Evolutionary conservation across 2,329 filamentous ascomycete species (phyloP), one percentile per base, ranked within the genome.

Genomic region (Onygenales sp.): DNA sequence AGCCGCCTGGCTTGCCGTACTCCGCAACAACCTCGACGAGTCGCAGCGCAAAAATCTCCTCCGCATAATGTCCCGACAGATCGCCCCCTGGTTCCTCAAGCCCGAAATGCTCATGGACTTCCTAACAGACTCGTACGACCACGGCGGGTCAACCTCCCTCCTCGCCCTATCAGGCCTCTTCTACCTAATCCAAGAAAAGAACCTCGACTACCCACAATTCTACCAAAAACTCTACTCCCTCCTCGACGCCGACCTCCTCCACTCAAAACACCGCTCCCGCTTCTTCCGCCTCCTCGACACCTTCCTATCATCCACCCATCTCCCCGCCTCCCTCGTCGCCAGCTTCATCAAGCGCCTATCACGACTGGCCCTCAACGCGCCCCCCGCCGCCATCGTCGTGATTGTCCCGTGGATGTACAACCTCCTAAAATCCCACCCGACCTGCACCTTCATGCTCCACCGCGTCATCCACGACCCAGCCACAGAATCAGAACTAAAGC

Each of bases 391-490:
- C 33, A 86, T 97, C 51, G 91, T 97, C 13, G 85, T 84, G 52
- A 84, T 95, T 45, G 78, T 97, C 8, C 94, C 93, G 0, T 96
- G 89, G 84, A 84, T 92, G 50, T 98, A 98, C 76, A 98, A 98
- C 71, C 79, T 95, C 61, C 79, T 98, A 67, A 93, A 89, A 70
- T 81, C 81, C 59, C 93, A 98, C 67, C 92, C 92, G 1, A 83
- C 85, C 1, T 95, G 89, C 65, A 94, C 92, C 0, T 97, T 95
- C 64, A 95, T 98, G 90, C 82, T 98, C 60, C 94, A 98, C 69
- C 84, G 93, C 52, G 83, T 82, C 55, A 75, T 79, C 39, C 78
- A 38, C 7, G 82, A 83, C 43, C 66, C 77, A 1, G 79, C 83
- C 51, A 72, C 75, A 49, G 81, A 79, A 61, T 78, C 79, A 51